Evolutionary conservation across 768 basidiomycete genomes (phyloP).

Genomic region (Auriculariales sp.): DNA sequence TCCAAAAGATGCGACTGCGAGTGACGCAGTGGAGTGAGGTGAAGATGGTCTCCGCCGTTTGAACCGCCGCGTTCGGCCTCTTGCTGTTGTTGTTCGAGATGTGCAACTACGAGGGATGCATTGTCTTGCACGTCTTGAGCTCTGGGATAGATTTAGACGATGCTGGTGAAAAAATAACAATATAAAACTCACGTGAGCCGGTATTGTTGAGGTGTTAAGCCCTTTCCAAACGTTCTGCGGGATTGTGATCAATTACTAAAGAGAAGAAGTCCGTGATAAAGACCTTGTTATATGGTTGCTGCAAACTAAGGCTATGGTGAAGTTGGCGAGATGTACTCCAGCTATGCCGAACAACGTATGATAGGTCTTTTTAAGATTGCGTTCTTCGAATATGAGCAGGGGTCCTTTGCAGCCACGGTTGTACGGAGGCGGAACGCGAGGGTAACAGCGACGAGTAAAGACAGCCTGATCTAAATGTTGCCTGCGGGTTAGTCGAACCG

Average conservation of each 20-base stretch:
- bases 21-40: too few species aligned
- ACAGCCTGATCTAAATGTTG: slow-evolving; percentile 31
- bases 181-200: slow-evolving; percentile 21
- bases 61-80: background rate
- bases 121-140: slow-evolving; percentile 26
- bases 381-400: slow-evolving; percentile 38
- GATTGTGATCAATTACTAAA: background rate
- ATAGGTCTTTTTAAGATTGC: slow-evolving; percentile 33
- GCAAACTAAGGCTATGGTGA: slow-evolving; percentile 45
- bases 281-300: slow-evolving; percentile 42
- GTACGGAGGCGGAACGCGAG: slow-evolving; percentile 39
- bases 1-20: too few species aligned
- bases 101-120: slow-evolving; percentile 4
- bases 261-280: background rate
- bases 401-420: slow-evolving; percentile 42
- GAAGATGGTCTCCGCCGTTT: too few species aligned
- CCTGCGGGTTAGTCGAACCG: background rate
- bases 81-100: background rate
- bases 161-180: too few species aligned
- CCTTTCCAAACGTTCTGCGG: slow-evolving; percentile 44
- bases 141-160: too few species aligned
- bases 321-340: slow-evolving; percentile 44
- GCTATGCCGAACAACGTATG: slow-evolving; percentile 38
- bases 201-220: slow-evolving; percentile 45
- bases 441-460: slow-evolving; percentile 43